Base-by-base conservation (phyloP, 768 basidiomycete species). In the Russula ochroleuca region DNA sequence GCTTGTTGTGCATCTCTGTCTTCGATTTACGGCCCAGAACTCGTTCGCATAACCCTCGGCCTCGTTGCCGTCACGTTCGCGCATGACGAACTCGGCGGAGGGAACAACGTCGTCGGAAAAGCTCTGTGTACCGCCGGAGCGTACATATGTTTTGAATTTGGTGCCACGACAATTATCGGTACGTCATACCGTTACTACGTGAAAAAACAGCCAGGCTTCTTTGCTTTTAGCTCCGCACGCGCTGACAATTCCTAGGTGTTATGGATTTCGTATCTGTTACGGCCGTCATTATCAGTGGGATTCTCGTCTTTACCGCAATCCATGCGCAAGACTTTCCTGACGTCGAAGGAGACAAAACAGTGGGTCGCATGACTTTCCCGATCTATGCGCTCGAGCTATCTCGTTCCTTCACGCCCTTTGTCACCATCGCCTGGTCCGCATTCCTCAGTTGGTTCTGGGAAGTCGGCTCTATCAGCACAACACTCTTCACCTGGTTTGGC, bases 241-340 rank as follows among this genome's bases (percentile, higher is more conserved):
- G 35, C 37, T 58, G 37, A 56, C 47, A 19, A 57, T 47, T 1
- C n/a, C 25, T 38, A 64, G 59, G 52, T 47, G n/a, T 21, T 13
- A 47, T 69, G 38, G 67, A 69, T n/a, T 49, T 57, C 14, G 54
- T 62, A 13, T 69, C 67, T 17, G 38, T 66, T 25, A 61, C 60
- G 2, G 69, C 69, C 10, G 61, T 70, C 48, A 41, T 56, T 21
- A 65, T 68, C 13, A 66, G 63, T 19, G 63, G 59, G 21, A 37
- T 61, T 49, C 57, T 69, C 50, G 67, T 71, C 21, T 63, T 65
- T 9, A 70, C 68, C 10, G 68, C 68, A 2, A 67, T 70, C 1
- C 70, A 69, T 37, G 61, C 61, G 1, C 70, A 71, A 50, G 70
- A 71, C 64, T 71, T 71, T 59, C 61, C 64, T 7, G 70, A 71